phyloP scores from a whole-genome alignment of 805 yeast species.

The Maudiozyma pseudohumilis region DNA sequence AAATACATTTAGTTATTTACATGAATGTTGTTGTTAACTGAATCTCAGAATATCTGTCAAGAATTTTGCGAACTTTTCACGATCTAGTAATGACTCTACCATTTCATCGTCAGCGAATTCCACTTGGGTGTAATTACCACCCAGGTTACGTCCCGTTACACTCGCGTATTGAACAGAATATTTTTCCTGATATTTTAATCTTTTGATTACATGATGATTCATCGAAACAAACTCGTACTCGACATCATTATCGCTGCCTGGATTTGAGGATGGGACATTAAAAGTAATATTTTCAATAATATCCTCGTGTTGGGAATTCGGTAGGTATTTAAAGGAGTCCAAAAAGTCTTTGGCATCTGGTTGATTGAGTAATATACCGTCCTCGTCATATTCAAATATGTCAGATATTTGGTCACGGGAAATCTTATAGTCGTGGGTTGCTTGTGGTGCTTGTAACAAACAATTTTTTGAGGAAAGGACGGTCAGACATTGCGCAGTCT shows the following conservation, averaged over 20 bases:
- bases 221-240: constrained; percentile 17
- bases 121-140: constrained; percentile 21
- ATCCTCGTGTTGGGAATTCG: neutral
- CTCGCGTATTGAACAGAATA: constrained; percentile 26
- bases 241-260: constrained; percentile 1
- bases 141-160: constrained; percentile 20
- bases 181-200: constrained; percentile 20
- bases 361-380: constrained; percentile 23
- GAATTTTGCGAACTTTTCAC: constrained; percentile 6
- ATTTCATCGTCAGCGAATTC: constrained; percentile 14
- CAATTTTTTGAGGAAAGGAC: constrained; percentile 14
- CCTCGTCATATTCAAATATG: constrained; percentile 1
- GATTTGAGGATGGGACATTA: neutral
- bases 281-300: neutral
- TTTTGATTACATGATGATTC: constrained; percentile 19
- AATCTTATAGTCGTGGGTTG: constrained; percentile 19
- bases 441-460: constrained; percentile 19
- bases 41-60: constrained; percentile 7
- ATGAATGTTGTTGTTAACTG: neutral
- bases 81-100: neutral
- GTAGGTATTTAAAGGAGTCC: constrained; percentile 7
- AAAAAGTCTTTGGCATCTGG: constrained; percentile 37
- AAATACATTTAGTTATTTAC: constrained; percentile 2
- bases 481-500: constrained; percentile 17
- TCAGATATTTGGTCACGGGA: constrained; percentile 4